Percentiles rank a stretch among this genome's conserved stretches.
phyloP scores from a whole-genome alignment of 768 basidiomycete genomes.

The Terana coerulea region DNA sequence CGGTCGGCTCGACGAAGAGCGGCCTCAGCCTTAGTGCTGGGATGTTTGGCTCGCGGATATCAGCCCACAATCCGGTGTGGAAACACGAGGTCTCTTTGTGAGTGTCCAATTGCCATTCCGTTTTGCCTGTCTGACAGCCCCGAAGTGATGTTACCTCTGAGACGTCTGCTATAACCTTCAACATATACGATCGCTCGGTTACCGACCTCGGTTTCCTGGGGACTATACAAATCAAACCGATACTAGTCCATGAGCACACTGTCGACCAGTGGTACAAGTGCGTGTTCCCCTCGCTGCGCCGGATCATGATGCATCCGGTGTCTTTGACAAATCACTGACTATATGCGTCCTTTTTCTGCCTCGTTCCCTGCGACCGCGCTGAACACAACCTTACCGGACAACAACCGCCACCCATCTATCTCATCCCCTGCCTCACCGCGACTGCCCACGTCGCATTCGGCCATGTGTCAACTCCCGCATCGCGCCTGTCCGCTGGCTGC shows the following conservation, averaged over 20 bases:
- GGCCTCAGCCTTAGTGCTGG: conserved; percentile 20
- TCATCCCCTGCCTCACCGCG: neutral
- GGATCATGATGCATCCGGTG: conserved; percentile 4
- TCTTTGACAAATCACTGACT: neutral
- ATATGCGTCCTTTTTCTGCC: conserved; percentile 2
- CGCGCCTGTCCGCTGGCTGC: neutral
- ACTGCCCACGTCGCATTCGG: neutral
- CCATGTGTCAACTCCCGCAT: neutral
- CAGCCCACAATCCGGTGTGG: conserved; percentile 92
- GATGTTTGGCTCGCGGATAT: conserved; percentile 57
- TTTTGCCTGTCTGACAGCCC: conserved; percentile 4
- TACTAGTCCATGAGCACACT: conserved; percentile 87
- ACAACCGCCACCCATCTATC: neutral
- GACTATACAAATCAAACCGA: conserved; percentile 85
- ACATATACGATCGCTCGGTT: conserved; percentile 85
- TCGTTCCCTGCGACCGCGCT: conserved; percentile 9
- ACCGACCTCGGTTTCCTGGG: conserved; percentile 89
- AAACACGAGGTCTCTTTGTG: conserved; percentile 99
- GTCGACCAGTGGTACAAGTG: conserved; percentile 98
- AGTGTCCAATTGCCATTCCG: conserved; percentile 32
- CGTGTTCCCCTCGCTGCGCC: conserved; percentile 31
- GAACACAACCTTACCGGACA: neutral
- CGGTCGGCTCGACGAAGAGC: conserved; percentile 21
- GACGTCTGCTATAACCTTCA: conserved; percentile 77
- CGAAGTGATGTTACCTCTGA: conserved; percentile 91